phyloP scores from a whole-genome alignment of 495 filamentous ascomycete species.

The Aspergillus wentii region DNA sequence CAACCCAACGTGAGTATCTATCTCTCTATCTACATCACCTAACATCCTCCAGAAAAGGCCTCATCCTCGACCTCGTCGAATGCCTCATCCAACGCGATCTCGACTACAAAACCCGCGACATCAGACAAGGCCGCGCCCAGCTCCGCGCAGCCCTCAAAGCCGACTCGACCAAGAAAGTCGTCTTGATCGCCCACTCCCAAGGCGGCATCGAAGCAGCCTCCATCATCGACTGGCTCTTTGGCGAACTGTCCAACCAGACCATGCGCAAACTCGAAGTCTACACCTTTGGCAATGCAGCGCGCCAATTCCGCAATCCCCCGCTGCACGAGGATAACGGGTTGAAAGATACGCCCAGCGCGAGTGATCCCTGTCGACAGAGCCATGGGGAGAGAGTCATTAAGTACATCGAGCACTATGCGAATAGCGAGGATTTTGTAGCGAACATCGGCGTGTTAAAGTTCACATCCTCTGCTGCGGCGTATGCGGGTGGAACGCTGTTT shows the following conservation, averaged over 20 bases:
- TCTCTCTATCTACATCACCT: not conserved
- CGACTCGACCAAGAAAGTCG: conserved; percentile 53
- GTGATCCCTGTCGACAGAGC: too few species aligned
- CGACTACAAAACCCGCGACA: conserved; percentile 57
- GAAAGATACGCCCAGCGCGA: too few species aligned
- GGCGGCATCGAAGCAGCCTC: conserved; percentile 65
- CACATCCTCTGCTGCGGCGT: conserved; percentile 29
- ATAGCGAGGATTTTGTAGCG: conserved; percentile 68
- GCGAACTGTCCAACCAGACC: conserved; percentile 57
- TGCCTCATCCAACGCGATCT: conserved; percentile 69
- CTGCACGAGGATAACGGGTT: conserved; percentile 20
- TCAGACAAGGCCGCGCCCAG: conserved; percentile 33
- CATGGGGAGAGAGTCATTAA: conserved; percentile 42
- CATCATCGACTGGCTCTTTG: conserved; percentile 66
- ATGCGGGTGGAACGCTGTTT: conserved; percentile 41
- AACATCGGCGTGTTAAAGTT: conserved; percentile 67
- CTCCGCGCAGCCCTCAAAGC: conserved; percentile 9
- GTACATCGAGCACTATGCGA: conserved; percentile 74
- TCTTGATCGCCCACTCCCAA: conserved; percentile 72
- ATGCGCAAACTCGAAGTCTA: conserved; percentile 67
- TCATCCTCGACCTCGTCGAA: conserved; percentile 63
- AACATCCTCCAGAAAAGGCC: conserved; percentile 32
- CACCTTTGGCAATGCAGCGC: conserved; percentile 70
- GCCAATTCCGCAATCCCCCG: conserved; percentile 73
- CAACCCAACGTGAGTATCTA: conserved; percentile 53